Conservation (phyloP, 1,284 basidiomycete genomes). For the Somion occarium region DNA sequence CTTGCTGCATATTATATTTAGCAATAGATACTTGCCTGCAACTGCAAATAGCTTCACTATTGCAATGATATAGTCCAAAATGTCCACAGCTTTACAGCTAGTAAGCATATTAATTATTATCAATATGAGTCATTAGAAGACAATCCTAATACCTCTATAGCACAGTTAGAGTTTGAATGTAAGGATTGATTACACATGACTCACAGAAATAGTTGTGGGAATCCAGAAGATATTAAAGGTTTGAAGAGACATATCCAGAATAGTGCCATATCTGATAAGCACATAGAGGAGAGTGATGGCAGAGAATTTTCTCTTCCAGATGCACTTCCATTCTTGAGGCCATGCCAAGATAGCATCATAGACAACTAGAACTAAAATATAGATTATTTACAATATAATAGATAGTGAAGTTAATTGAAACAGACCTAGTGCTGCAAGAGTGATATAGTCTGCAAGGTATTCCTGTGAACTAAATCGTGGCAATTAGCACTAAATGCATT, state of each 20-base stretch:
- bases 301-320: constrained; percentile 3
- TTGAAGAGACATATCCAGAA: neutral
- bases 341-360: neutral
- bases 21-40: neutral
- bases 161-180: neutral
- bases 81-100: neutral
- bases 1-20: neutral
- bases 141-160: neutral
- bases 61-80: neutral
- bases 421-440: neutral
- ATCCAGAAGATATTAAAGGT: neutral
- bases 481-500: neutral
- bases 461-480: neutral
- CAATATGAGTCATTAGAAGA: neutral
- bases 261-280: neutral
- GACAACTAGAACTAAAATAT: neutral
- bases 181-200: neutral
- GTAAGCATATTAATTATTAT: neutral
- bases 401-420: neutral
- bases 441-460: neutral
- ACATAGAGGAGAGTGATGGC: neutral
- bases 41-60: neutral
- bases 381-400: neutral
- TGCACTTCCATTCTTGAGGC: neutral
- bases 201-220: neutral